Evolutionary conservation across 2,329 filamentous ascomycete species (phyloP), one percentile per base, ranked within the genome.

Genomic region (Aspergillus melleus): DNA sequence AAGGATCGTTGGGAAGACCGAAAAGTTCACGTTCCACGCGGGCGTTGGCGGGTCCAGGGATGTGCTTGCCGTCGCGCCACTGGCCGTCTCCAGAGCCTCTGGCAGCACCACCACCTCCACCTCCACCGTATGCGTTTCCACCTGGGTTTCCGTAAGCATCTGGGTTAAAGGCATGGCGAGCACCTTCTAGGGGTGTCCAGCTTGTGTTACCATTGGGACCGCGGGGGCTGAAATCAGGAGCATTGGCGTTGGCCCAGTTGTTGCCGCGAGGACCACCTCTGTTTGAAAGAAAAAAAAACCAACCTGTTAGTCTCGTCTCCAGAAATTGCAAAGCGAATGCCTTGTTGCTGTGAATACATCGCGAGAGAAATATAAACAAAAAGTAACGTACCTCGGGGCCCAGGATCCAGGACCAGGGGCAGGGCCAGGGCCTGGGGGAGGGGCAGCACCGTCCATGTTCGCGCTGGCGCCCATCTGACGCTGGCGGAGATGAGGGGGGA

Each of bases 21-120:
- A 97, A 99, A 55, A 99, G 90, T 75, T 99, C 95, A 70, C 93
- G 93, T 86, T 99, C 95, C 51, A 96, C 68, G 70, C 94, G 92
- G 65, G 89, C 85, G 82, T 98, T 98, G 70, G 89, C 78, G 64
- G 93, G 92, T 60, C 95, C 95, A 61, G 94, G 86, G 70, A 97
- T 83, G 82, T 99, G 95, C 85, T 98, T 96, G 79, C 95, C 95
- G 68, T 98, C 94, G 73, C 89, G 88, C 95, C 95, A 99, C 82
- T 92, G 88, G 72, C 95, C 95, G 74, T 98, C 95, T 72, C 95
- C 95, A 75, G 92, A 96, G 71, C 93, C 92, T 72, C 90, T 88
- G 71, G 88, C 83, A 72, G 84, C 70, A 68, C 83, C 83, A 62
- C 81, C 82, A 62, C 70, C 68, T 51, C 67, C 58, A 61, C 60